These are phyloP conservation scores for Pseudogymnoascus sp. DNA, from an alignment of 2,329 filamentous ascomycete species.

Conservation along the genomic window DNA sequence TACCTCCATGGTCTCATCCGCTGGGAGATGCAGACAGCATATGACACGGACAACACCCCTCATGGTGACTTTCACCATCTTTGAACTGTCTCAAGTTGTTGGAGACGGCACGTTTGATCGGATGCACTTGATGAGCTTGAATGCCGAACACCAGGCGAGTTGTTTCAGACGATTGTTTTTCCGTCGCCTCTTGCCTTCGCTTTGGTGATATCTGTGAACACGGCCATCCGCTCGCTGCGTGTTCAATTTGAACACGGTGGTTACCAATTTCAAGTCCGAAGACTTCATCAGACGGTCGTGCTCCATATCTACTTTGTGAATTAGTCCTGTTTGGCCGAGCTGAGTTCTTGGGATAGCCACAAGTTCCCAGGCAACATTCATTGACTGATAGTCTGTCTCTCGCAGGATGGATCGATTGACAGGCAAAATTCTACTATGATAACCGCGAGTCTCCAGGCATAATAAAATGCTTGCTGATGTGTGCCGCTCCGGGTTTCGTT, in stretches of 20 bases:
- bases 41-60: background rate
- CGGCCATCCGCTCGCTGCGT: background rate
- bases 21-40: background rate
- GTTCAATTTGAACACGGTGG: too few relatives aligned
- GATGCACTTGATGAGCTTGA: background rate
- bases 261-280: background rate
- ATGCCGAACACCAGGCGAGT: background rate
- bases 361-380: background rate
- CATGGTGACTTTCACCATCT: background rate
- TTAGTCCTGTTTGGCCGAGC: background rate
- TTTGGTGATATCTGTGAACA: background rate
- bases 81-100: background rate
- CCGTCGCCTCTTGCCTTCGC: background rate
- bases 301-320: background rate
- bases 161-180: background rate
- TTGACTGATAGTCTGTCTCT: background rate
- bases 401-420: background rate
- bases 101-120: background rate
- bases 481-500: background rate
- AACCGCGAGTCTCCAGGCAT: background rate
- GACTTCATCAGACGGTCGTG: background rate
- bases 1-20: background rate
- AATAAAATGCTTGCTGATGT: background rate
- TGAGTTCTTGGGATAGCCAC: background rate
- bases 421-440: background rate